Base-by-base conservation (phyloP, 345 rosid genomes). In the Aquilaria malaccensis region DNA sequence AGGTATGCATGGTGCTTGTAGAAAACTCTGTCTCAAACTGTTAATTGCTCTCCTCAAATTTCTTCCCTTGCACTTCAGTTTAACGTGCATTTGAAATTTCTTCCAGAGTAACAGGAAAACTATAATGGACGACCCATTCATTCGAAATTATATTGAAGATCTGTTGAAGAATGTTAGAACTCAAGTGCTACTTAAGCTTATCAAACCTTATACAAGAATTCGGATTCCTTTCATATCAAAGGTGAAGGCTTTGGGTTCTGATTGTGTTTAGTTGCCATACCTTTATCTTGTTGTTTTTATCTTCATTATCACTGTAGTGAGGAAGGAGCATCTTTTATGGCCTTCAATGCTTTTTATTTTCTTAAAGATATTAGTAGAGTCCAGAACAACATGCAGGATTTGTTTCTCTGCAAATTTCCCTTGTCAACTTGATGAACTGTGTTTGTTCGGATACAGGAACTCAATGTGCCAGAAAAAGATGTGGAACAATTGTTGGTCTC, bases 61-160 rank as follows among this genome's bases (percentile, higher is more conserved):
- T 52, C 4, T 33, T 54, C 22, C 61, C 61, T 59, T 49, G 61
- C 49, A 33, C 9, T 47, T 58, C 55, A 56, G 49, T 7, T 10
- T 15, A 37, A 37, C 43, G 7, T 37, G 43, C 7, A 9, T 3
- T 37, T 30, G 14, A 12, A 13, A 13, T 13, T 54, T 61, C 4
- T 33, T 11, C 48, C 77, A 95, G 98, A 95, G 89, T 76, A 91
- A 91, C 75, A 72, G 98, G 61, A 83, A 78, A 71, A 95, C 99
- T 12, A 95, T 91, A 63, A 95, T 95, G 99, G 99, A 95, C 58
- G 99, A 95, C 62, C 98, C 84, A 15, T 94, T 94, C 65, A 94
- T 94, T 61, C 72, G 97, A 63, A 91, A 95, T 77, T 95, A 91
- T 74, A 95, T 95, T 76, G 96, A 95, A 74, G 98, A 95, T 86